Evolutionary conservation across 768 basidiomycete genomes (phyloP).

Genomic region (Artomyces pyxidatus): DNA sequence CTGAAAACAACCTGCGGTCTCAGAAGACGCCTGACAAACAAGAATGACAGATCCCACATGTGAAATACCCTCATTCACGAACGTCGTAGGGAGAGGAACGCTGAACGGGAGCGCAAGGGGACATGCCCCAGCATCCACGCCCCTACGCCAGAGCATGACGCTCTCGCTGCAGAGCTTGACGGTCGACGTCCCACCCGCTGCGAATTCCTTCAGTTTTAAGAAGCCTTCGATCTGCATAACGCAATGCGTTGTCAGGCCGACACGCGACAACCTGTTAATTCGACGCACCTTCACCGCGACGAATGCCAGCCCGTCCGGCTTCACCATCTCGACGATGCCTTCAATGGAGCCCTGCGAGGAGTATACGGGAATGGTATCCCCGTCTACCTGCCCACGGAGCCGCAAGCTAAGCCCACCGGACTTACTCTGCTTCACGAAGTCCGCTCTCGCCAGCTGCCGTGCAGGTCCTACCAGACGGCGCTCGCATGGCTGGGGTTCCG

Average conservation of each 20-base stretch:
- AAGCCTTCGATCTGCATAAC: constrained; percentile 19
- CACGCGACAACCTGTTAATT: too few species aligned
- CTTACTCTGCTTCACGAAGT: constrained; percentile 16
- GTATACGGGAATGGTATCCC: constrained; percentile 7
- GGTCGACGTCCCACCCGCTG: constrained; percentile 45
- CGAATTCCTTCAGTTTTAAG: constrained; percentile 22
- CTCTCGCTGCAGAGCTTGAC: constrained; percentile 45
- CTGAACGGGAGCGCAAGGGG: constrained; percentile 47
- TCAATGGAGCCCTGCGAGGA: constrained; percentile 7
- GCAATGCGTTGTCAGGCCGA: not conserved
- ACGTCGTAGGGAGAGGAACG: constrained; percentile 49
- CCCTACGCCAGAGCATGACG: constrained; percentile 50
- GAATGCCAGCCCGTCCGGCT: constrained; percentile 8
- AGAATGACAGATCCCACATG: constrained; percentile 53
- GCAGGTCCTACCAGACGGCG: not conserved
- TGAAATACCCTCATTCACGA: constrained; percentile 42
- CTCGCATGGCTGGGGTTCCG: constrained; percentile 7
- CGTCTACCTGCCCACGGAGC: constrained; percentile 3
- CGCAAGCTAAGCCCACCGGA: constrained; percentile 9
- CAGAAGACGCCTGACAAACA: not conserved
- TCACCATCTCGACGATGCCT: constrained; percentile 10
- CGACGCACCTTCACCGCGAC: constrained; percentile 13
- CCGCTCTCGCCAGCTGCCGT: not conserved
- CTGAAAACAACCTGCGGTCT: constrained; percentile 24
- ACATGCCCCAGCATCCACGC: constrained; percentile 33